A percentile compares a stretch with the other conserved stretches of the same genome.
Conservation (phyloP, 2,329 filamentous ascomycete genomes). For the Ophiostoma sp. region DNA sequence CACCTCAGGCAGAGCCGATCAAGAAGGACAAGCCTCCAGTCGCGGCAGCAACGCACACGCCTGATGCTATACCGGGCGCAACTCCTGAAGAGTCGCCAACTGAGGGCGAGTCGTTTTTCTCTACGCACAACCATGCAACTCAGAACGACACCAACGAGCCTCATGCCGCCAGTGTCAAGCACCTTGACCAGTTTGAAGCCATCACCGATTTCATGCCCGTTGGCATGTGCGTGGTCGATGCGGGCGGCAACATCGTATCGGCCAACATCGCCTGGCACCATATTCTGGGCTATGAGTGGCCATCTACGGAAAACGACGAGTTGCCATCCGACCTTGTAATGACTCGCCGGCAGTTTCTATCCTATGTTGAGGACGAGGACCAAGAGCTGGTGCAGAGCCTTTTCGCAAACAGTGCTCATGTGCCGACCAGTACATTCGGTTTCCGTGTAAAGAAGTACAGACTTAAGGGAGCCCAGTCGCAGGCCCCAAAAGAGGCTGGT, state of each 20-base stretch:
- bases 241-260: slow-evolving; percentile 59
- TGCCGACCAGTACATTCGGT: slow-evolving; percentile 42
- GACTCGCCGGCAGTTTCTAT: slow-evolving; percentile 34
- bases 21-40: neutral
- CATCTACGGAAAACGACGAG: neutral
- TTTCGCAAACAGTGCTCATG: slow-evolving; percentile 40
- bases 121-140: neutral
- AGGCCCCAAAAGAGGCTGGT: neutral
- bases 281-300: slow-evolving; percentile 43
- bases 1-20: neutral
- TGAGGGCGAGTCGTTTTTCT: neutral
- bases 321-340: slow-evolving; percentile 23
- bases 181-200: slow-evolving; percentile 59
- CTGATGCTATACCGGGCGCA: neutral
- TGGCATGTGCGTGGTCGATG: slow-evolving; percentile 66
- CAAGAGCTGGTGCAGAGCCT: slow-evolving; percentile 38
- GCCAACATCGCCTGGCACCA: slow-evolving; percentile 63
- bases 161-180: neutral
- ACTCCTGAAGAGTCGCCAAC: neutral
- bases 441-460: slow-evolving; percentile 40
- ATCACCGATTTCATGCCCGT: slow-evolving; percentile 70
- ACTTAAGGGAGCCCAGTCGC: slow-evolving; percentile 27
- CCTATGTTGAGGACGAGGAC: slow-evolving; percentile 45
- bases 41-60: neutral
- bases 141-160: neutral